Conservation (phyloP, 176 grass and related monocot genomes). For the Elaeis guineensis region DNA sequence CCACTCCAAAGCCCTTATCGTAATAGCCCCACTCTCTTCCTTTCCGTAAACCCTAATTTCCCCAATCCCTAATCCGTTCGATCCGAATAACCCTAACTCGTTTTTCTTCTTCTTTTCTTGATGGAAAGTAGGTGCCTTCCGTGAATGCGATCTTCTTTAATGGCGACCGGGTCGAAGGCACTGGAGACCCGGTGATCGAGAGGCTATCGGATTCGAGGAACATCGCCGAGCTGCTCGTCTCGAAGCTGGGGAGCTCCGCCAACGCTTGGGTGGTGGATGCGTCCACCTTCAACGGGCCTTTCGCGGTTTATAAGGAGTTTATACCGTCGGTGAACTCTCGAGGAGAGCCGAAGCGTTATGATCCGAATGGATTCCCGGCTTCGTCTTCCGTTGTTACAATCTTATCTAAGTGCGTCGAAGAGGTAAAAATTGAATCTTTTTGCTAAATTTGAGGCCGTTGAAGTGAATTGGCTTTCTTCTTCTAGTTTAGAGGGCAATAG, state of each 20-base stretch:
- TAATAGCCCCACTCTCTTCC: constrained; percentile 14
- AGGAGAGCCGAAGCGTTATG: constrained; percentile 56
- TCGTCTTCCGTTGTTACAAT: constrained; percentile 40
- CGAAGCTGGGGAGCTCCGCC: constrained; percentile 37
- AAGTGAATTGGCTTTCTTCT: no score
- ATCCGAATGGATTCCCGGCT: constrained; percentile 60
- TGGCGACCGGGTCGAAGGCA: constrained; percentile 56
- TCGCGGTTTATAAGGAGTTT: constrained; percentile 60
- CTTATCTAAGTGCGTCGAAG: constrained; percentile 31
- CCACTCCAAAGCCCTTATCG: constrained; percentile 41
- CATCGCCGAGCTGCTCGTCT: constrained; percentile 35
- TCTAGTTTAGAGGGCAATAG: no score
- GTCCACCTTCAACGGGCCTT: constrained; percentile 46
- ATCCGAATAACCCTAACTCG: background rate
- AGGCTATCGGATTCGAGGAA: constrained; percentile 52
- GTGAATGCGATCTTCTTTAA: constrained; percentile 75
- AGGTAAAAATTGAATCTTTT: constrained; percentile 33
- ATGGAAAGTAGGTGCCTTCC: constrained; percentile 43
- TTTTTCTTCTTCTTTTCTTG: background rate
- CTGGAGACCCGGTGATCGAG: constrained; percentile 50
- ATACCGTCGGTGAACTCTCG: constrained; percentile 38
- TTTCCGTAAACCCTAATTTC: background rate
- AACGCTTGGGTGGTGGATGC: constrained; percentile 84
- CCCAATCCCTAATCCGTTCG: background rate
- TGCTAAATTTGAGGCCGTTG: no score